These are phyloP conservation scores for Fusarium redolens DNA, from an alignment of 2,329 filamentous ascomycete genomes.

Conservation along the genomic window DNA sequence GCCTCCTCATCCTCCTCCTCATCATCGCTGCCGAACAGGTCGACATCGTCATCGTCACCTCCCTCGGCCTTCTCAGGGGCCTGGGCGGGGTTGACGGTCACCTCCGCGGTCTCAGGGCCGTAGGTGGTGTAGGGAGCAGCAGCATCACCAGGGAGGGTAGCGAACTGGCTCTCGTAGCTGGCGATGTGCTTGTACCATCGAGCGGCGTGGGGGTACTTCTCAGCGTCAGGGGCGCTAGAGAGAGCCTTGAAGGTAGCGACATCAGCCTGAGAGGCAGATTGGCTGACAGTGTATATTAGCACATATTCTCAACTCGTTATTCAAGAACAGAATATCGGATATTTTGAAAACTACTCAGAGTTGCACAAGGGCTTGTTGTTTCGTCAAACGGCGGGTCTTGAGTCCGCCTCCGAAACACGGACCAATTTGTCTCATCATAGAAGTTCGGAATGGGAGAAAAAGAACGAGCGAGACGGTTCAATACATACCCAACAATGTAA, in stretches of 20 bases:
- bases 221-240: slow-evolving; percentile 77
- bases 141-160: slow-evolving; percentile 88
- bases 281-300: slow-evolving; percentile 51
- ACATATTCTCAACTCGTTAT: slow-evolving; percentile 2
- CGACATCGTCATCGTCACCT: slow-evolving; percentile 76
- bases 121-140: slow-evolving; percentile 90
- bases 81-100: slow-evolving; percentile 87
- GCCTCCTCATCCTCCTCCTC: slow-evolving; percentile 95
- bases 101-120: slow-evolving; percentile 83
- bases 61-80: slow-evolving; percentile 57
- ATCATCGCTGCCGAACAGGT: slow-evolving; percentile 93
- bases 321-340: slow-evolving; percentile 13
- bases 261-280: slow-evolving; percentile 89
- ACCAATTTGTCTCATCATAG: slow-evolving; percentile 87
- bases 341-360: slow-evolving; percentile 67
- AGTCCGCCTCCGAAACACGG: slow-evolving; percentile 94
- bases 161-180: slow-evolving; percentile 92
- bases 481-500: slow-evolving; percentile 84
- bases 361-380: slow-evolving; percentile 77
- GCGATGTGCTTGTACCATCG: slow-evolving; percentile 99
- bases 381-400: slow-evolving; percentile 91
- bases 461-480: not conserved
- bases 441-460: slow-evolving; percentile 13
- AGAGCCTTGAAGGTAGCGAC: slow-evolving; percentile 94
- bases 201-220: slow-evolving; percentile 92